Evolutionary conservation across 306 rosid genomes (phyloP).

Genomic region (Pueraria montana): DNA sequence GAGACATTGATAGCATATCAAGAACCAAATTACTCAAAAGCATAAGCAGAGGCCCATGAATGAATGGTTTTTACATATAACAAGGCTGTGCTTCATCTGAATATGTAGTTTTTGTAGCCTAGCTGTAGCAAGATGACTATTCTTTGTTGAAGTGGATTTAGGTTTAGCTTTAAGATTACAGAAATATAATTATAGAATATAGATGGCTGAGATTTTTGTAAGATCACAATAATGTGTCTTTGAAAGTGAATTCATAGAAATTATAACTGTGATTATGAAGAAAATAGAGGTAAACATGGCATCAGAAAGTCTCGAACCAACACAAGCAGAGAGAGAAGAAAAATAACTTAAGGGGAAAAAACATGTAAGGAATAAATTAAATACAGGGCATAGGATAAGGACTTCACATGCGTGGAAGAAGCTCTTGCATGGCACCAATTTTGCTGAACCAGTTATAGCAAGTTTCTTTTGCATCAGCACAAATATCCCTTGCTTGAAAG

Average conservation of each 20-base stretch:
- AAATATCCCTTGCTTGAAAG: constrained; percentile 67
- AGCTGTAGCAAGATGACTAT: constrained; percentile 19
- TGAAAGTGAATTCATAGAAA: constrained; percentile 24
- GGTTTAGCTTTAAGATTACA: constrained; percentile 36
- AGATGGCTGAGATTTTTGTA: constrained; percentile 12
- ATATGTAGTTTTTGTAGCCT: constrained; percentile 14
- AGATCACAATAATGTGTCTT: constrained; percentile 22
- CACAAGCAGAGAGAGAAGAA: constrained; percentile 34
- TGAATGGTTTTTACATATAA: constrained; percentile 5
- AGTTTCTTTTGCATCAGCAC: constrained; percentile 92
- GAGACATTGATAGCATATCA: constrained; percentile 9
- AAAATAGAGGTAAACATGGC: constrained; percentile 33
- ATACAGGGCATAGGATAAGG: constrained; percentile 41
- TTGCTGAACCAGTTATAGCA: constrained; percentile 95
- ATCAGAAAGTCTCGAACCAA: constrained; percentile 41
- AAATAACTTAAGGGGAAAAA: constrained; percentile 11
- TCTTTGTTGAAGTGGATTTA: constrained; percentile 21
- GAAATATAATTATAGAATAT: constrained; percentile 5
- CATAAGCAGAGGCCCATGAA: neutral
- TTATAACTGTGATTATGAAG: constrained; percentile 34
- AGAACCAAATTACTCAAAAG: constrained; percentile 35
- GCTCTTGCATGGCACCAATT: constrained; percentile 93
- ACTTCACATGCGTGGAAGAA: constrained; percentile 98
- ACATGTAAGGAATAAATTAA: constrained; percentile 18
- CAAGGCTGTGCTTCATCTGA: constrained; percentile 7